Evolutionary conservation across 495 filamentous ascomycete species (phyloP).

Genomic region (Haplographium delicatum): DNA sequence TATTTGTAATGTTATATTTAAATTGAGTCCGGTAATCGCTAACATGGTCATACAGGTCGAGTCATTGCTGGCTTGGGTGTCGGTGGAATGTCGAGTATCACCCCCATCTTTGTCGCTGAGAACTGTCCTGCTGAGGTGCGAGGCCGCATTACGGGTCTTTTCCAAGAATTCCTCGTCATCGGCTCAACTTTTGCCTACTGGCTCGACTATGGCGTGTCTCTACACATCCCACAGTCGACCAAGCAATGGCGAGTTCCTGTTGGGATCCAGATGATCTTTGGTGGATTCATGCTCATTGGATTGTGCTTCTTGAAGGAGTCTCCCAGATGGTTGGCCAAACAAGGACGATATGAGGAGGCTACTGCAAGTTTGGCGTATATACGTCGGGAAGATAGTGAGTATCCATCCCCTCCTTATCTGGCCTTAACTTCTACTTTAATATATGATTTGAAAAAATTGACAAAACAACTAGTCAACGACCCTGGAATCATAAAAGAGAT

Average conservation of each 20-base stretch:
- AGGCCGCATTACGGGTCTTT: constrained; percentile 40
- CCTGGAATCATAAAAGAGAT: constrained; percentile 13
- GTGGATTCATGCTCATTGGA: constrained; percentile 15
- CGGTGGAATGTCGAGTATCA: constrained; percentile 46
- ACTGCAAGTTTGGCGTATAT: constrained; percentile 6
- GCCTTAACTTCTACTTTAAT: no score
- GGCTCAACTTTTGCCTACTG: constrained; percentile 50
- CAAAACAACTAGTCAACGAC: not conserved
- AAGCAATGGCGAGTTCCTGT: constrained; percentile 47
- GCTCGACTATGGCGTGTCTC: constrained; percentile 29
- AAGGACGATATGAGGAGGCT: constrained; percentile 13
- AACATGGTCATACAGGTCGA: no score
- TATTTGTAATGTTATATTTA: no score
- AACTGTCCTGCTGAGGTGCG: constrained; percentile 50
- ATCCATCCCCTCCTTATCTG: no score
- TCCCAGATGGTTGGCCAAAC: constrained; percentile 20
- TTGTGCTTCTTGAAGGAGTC: constrained; percentile 21
- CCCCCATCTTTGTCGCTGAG: constrained; percentile 41
- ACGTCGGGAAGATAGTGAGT: no score
- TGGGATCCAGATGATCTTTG: constrained; percentile 15
- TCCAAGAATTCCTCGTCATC: constrained; percentile 25
- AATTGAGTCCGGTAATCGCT: no score
- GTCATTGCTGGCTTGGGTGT: constrained; percentile 52
- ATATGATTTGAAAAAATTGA: no score
- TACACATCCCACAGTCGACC: not conserved